These are phyloP conservation scores for Phytophthora ramorum DNA, from an alignment of 352 stramenopile species.

Conservation along the genomic window DNA sequence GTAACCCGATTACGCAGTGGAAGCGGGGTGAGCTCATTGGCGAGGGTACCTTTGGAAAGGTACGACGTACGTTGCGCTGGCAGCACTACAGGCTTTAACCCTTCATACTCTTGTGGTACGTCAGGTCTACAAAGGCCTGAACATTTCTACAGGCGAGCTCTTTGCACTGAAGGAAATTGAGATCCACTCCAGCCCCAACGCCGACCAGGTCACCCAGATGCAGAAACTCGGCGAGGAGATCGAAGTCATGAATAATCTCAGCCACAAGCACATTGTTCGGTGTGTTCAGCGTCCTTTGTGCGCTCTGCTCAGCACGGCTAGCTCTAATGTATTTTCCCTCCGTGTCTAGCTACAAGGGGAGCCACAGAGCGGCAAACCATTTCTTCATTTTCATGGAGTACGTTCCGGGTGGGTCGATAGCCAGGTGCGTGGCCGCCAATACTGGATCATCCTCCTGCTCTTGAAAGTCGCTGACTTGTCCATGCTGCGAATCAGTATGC, in stretches of 20 bases:
- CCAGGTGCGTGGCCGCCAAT: conserved; percentile 46
- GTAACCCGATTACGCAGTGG: conserved; percentile 83
- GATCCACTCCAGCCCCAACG: conserved; percentile 61
- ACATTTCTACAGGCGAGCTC: conserved; percentile 91
- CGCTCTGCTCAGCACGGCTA: neutral
- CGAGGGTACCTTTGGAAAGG: conserved; percentile 94
- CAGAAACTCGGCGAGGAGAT: conserved; percentile 92
- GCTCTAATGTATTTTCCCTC: conserved; percentile 24
- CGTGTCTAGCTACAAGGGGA: conserved; percentile 78
- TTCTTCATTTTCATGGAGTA: conserved; percentile 98
- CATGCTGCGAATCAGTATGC: conserved; percentile 58
- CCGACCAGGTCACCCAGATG: conserved; percentile 67
- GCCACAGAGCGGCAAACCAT: conserved; percentile 69
- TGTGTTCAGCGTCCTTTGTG: conserved; percentile 39
- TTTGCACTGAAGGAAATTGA: conserved; percentile 93
- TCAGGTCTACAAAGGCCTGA: conserved; percentile 95
- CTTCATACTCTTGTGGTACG: neutral
- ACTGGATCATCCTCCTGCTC: neutral
- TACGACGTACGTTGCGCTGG: conserved; percentile 3
- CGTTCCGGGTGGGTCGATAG: conserved; percentile 92
- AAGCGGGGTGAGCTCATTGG: conserved; percentile 95
- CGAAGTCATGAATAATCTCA: conserved; percentile 94
- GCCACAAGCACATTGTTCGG: conserved; percentile 96
- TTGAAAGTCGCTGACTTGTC: conserved; percentile 3
- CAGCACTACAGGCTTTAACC: neutral